Evolutionary conservation across 1,284 basidiomycete genomes (phyloP).

Genomic region (Pseudozyma hubeiensis): DNA sequence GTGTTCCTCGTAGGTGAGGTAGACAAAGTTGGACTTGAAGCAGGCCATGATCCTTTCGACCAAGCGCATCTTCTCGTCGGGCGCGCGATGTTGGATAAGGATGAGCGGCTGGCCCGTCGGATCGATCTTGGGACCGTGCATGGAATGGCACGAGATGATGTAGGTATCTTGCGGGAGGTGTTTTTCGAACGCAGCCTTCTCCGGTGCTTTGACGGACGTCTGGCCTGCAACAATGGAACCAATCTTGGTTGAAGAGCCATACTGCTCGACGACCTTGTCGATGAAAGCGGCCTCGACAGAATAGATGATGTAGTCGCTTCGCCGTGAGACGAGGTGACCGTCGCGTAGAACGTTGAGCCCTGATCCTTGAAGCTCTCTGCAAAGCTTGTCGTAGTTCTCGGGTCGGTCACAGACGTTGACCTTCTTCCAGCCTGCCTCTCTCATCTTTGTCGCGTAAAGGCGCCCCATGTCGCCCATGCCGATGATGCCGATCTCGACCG

Average conservation of each 20-base stretch:
- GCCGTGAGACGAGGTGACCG: conserved; percentile 84
- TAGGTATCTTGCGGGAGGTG: conserved; percentile 86
- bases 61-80: conserved; percentile 78
- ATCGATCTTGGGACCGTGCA: conserved; percentile 92
- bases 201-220: conserved; percentile 96
- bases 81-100: conserved; percentile 86
- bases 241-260: conserved; percentile 92
- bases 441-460: conserved; percentile 86
- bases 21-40: conserved; percentile 86
- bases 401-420: conserved; percentile 93
- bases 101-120: conserved; percentile 94
- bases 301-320: conserved; percentile 89
- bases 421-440: conserved; percentile 81
- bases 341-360: conserved; percentile 78
- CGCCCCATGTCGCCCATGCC: conserved; percentile 82
- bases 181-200: conserved; percentile 88
- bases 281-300: conserved; percentile 94
- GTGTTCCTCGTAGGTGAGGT: conserved; percentile 94
- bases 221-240: conserved; percentile 93
- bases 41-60: conserved; percentile 86
- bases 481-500: conserved; percentile 69
- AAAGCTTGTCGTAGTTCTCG: conserved; percentile 78
- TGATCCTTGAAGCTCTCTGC: conserved; percentile 75
- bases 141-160: conserved; percentile 91
- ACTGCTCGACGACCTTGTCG: conserved; percentile 83